Evolutionary conservation across 2,329 filamentous ascomycete species (phyloP).

Genomic region (Pseudogymnoascus sp.): DNA sequence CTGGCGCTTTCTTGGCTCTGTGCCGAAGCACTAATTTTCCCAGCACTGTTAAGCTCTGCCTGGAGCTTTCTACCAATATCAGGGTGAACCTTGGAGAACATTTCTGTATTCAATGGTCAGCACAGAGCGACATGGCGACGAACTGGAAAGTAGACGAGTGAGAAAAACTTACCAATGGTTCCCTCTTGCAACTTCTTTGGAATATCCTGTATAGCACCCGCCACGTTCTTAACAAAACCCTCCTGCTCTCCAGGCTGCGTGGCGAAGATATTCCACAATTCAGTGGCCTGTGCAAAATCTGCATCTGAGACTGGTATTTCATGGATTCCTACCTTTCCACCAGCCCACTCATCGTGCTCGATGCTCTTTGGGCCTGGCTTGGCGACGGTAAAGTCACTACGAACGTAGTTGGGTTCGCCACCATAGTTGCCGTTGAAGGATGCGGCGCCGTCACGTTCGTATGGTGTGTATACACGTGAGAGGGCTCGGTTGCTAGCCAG

Average conservation of each 20-base stretch:
- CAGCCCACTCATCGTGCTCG: background rate
- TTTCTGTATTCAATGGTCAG: background rate
- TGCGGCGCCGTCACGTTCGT: constrained; percentile 34
- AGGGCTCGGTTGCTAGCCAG: constrained; percentile 43
- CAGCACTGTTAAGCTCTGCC: background rate
- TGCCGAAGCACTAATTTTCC: background rate
- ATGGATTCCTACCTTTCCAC: background rate
- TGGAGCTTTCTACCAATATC: background rate
- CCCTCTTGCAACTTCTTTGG: background rate
- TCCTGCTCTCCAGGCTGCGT: constrained; percentile 11
- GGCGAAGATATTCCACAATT: constrained; percentile 40
- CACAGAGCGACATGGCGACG: background rate
- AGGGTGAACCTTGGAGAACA: background rate
- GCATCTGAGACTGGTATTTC: constrained; percentile 34
- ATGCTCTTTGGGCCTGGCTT: background rate
- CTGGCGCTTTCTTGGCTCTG: background rate
- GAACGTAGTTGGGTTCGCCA: constrained; percentile 36
- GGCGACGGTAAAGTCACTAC: background rate
- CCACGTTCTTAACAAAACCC: constrained; percentile 23
- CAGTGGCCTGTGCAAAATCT: constrained; percentile 43
- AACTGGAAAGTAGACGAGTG: background rate
- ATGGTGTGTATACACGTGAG: constrained; percentile 29
- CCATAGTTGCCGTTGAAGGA: constrained; percentile 38
- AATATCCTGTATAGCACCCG: constrained; percentile 19
- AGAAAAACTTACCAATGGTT: constrained; percentile 25